Base-by-base conservation (phyloP, 1,284 basidiomycete genomes). In the Chiua sp. region DNA sequence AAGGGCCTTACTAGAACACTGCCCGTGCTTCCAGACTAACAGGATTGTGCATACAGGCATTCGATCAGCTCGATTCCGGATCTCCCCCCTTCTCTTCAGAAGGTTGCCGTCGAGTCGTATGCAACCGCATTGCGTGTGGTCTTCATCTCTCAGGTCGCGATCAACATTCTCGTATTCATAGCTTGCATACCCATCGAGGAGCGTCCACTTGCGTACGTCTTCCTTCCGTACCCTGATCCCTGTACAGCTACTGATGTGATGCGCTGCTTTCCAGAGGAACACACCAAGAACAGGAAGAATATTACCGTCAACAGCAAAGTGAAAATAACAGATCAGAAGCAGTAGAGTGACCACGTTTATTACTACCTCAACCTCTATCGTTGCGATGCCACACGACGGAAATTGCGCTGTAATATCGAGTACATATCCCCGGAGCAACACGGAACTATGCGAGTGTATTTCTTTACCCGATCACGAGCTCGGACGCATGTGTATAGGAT, bases 31-130 rank as follows among this genome's bases (percentile, higher is more conserved):
- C 61, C 61, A 47, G 53, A 60, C 52, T 64, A 47, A 70, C 55
- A 54, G 53, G 58, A 63, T 61, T 30, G 47, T 39, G 39, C 53
- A 28, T 55, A 59, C 50, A 93, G 96, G 51, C 92, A 94, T 75
- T 92, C 91, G 56, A 91, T 92, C 22, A 85, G 83, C 44, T 86
- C 91, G 60, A 96, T 98, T 77, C 85, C 87, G 54, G 77, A 80
- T 51, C 83, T 98, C 47, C 80, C 88, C 12, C 85, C 87, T 48
- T 69, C 76, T 37, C 71, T 89, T 54, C 84, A 81, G 68, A 75
- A 83, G 64, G 88, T 88, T 35, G 97, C 96, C 1, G 83, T 93
- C 51, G 82, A 86, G 63, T 92, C 93, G 0, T 99, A 98, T 77
- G 87, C 88, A 37, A 85, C 87, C 68, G 92, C 94, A 50, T 79